Percentiles rank a stretch among this genome's conserved stretches.
Evolutionary conservation across 306 rosid genomes (phyloP).

Genomic region (Dalbergia cultrata): DNA sequence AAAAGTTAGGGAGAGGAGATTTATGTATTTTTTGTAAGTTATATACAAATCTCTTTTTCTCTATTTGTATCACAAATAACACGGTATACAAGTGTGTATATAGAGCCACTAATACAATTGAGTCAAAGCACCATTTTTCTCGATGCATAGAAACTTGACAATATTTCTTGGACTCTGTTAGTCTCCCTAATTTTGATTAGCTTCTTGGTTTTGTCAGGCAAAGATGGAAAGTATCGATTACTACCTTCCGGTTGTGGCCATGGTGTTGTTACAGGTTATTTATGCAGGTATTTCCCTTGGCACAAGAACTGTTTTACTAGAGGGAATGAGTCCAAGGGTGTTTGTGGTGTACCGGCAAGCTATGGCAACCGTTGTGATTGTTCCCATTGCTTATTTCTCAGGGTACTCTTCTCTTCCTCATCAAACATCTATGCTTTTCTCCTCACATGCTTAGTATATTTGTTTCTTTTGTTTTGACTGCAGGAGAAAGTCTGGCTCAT

Average conservation of each 20-base stretch:
- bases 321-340: slow-evolving; percentile 69
- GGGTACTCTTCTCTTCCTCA: slow-evolving; percentile 25
- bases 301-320: slow-evolving; percentile 51
- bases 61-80: not conserved
- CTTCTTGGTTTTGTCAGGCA: not conserved
- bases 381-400: slow-evolving; percentile 58
- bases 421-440: not conserved
- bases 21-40: not conserved
- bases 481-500: slow-evolving; percentile 51
- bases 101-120: not conserved
- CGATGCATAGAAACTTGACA: not conserved
- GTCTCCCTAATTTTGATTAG: not conserved
- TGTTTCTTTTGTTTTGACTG: not conserved
- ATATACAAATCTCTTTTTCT: not conserved
- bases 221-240: slow-evolving; percentile 46
- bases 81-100: too few relatives aligned
- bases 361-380: slow-evolving; percentile 59
- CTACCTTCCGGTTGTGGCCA: slow-evolving; percentile 56
- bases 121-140: not conserved
- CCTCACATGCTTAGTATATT: not conserved
- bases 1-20: not conserved
- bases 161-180: not conserved
- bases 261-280: slow-evolving; percentile 54
- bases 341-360: slow-evolving; percentile 62
- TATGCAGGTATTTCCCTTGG: slow-evolving; percentile 52